Base-by-base conservation (phyloP, 176 grass and related monocot genomes). In the Ensete glaucum region DNA sequence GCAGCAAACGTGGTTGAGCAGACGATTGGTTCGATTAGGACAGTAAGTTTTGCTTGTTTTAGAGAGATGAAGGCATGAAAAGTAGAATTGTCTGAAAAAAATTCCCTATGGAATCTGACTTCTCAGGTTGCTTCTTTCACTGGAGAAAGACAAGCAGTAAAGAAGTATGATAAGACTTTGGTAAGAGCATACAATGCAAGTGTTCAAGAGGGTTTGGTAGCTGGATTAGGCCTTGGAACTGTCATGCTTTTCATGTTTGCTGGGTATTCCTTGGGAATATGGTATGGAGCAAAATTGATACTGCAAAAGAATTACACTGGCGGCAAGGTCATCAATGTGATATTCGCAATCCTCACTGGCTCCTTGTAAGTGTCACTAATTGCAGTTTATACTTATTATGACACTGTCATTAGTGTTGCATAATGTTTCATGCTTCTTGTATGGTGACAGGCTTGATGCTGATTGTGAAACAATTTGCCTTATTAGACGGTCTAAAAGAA, bases 311-410 rank as follows among this genome's bases (percentile, higher is more conserved):
- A 76, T 17, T 99, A 99, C 70, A 95, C 88, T 0, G 96, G 96
- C 14, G 91, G 90, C 54, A 85, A 94, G 69, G 96, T 99, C 77
- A 95, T 99, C 82, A 99, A 99, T 83, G 96, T 99, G 48, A 99
- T 99, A 72, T 91, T 99, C 69, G 96, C 96, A 14, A 91, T 99
- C 69, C 91, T 99, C 27, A 99, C 91, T 8, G 96, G 96, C 59
- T 99, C 93, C 29, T 88, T 99, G 94, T 97, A 90, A 91, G 90
- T 93, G 90, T 93, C 78, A 3, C 23, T 79, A 49, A 48, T 62
- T 59, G 49, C 62, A 77, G 62, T 54, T 63, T 48, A 24, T 73
- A 43, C 1, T 65, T 71, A 10, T 53, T 6, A 14, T 81, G 9
- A 43, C 34, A 43, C 34, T 6, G 34, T 43, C 34, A 43, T 6